Base-by-base conservation (phyloP, 169 alveolate species). In the Amoebophrya sp. region DNA sequence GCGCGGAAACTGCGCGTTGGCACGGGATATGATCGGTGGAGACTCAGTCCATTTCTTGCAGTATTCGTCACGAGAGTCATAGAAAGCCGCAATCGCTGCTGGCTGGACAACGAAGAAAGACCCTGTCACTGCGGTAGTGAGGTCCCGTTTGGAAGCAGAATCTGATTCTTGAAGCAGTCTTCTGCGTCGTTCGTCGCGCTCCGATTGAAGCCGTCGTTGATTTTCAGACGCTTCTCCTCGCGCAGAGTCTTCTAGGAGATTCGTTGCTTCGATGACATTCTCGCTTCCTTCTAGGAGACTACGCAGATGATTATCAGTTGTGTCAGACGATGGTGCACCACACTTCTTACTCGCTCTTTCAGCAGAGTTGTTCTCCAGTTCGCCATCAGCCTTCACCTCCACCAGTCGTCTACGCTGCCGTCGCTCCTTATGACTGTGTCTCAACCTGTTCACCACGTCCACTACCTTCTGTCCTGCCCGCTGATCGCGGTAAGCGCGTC, bases 31-130 rank as follows among this genome's bases (percentile, higher is more conserved):
- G 83, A 65, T 36, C 36, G 83, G 83, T 10, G 83, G 83, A 10
- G 83, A 65, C 26, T 65, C 83, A 29, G 83, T 65, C 83, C 83
- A 65, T 36, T 65, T 1, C 83, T 65, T 65, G 83, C 83, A 65
- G 26, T 65, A 65, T 36, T 65, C 83, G 83, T 65, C 83, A 1
- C 83, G 2, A 29, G 38, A 29, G 83, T 65, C 83, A 36, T 65
- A 65, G 26, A 12, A 26, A 1, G 38, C 83, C 2, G 83, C 83
- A 36, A 65, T 6, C 83, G 83, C 83, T 26, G 38, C 39, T 26
- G 83, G 83, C 26, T 65, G 83, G 36, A 65, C 83, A 10, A 26
- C 33, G n/a, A 65, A 65, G 83, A 65, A 65, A 36, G 12, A 0
- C 33, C 83, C 83, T 6, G 83, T 65, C 39, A 65, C 36, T 29